Evolutionary conservation across 2,329 filamentous ascomycete genomes (phyloP).

Genomic region (Gremmenia infestans): DNA sequence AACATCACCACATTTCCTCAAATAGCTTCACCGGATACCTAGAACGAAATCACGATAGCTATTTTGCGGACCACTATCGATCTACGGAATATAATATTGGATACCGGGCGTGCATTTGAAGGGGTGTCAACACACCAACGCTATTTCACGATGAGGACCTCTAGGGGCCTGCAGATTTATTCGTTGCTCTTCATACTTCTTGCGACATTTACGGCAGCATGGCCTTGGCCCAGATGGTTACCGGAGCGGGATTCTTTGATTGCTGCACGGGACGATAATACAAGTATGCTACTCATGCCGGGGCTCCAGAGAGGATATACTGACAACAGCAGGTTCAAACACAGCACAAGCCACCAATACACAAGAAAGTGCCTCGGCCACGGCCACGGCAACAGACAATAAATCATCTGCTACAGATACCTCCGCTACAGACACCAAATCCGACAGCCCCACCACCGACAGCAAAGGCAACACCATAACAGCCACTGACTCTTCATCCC

Average conservation of each 20-base stretch:
- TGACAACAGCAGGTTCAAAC: slow-evolving; percentile 8
- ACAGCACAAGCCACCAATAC: slow-evolving; percentile 3
- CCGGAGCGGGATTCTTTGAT: slow-evolving; percentile 46
- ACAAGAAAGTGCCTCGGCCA: slow-evolving; percentile 5
- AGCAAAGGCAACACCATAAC: slow-evolving; percentile 11
- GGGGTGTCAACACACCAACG: slow-evolving; percentile 25
- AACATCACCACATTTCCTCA: slow-evolving; percentile 1
- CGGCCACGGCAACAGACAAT: slow-evolving; percentile 1
- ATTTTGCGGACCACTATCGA: not conserved
- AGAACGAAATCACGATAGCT: not conserved
- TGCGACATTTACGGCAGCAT: slow-evolving; percentile 35
- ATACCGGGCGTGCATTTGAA: slow-evolving; percentile 1
- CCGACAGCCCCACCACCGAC: slow-evolving; percentile 4
- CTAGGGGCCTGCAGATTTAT: slow-evolving; percentile 41
- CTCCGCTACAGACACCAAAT: slow-evolving; percentile 2
- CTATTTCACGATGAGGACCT: slow-evolving; percentile 43
- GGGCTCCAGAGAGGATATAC: not conserved
- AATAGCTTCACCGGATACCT: not conserved
- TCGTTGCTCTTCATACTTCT: slow-evolving; percentile 49
- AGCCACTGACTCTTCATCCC: not conserved
- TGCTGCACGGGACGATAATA: slow-evolving; percentile 43
- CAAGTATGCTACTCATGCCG: slow-evolving; percentile 10
- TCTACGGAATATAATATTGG: not conserved
- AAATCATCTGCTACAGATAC: slow-evolving; percentile 6
- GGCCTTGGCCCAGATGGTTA: slow-evolving; percentile 53